These are phyloP conservation scores for Gossypium thurberi DNA, from an alignment of 345 rosid species.

Conservation along the genomic window DNA sequence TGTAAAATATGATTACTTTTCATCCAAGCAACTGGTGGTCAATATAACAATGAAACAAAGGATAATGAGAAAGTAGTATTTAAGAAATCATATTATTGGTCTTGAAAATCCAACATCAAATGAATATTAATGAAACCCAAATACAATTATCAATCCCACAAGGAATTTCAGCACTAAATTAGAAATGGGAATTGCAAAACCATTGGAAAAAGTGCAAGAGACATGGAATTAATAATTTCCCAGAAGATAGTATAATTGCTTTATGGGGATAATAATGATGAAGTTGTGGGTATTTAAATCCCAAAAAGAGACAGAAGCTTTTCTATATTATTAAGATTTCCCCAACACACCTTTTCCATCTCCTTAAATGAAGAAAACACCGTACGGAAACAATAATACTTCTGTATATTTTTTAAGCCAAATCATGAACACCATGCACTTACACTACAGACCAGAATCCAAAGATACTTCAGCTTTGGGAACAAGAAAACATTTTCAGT, in stretches of 20 bases:
- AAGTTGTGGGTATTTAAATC: background rate
- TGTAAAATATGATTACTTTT: no score
- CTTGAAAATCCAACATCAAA: no score
- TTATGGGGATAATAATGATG: background rate
- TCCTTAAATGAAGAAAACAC: background rate
- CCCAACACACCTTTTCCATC: conserved; percentile 4
- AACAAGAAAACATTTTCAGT: no score
- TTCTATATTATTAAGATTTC: background rate
- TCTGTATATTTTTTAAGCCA: background rate
- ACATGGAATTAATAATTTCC: background rate
- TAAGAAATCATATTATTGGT: no score
- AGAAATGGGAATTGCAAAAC: background rate
- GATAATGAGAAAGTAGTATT: no score
- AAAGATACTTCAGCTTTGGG: background rate
- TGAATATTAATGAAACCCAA: no score
- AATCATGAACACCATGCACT: background rate
- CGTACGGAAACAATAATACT: background rate
- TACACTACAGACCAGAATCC: background rate
- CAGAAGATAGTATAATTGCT: background rate
- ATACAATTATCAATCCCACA: no score
- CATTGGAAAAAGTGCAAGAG: background rate
- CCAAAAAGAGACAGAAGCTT: background rate
- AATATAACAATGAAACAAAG: no score
- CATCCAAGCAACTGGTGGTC: no score
- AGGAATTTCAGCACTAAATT: background rate